A percentile compares a stretch with the other conserved stretches of the same genome.
Conservation (phyloP, 139 green algal genomes). For the Diplosphaera chodatii region DNA sequence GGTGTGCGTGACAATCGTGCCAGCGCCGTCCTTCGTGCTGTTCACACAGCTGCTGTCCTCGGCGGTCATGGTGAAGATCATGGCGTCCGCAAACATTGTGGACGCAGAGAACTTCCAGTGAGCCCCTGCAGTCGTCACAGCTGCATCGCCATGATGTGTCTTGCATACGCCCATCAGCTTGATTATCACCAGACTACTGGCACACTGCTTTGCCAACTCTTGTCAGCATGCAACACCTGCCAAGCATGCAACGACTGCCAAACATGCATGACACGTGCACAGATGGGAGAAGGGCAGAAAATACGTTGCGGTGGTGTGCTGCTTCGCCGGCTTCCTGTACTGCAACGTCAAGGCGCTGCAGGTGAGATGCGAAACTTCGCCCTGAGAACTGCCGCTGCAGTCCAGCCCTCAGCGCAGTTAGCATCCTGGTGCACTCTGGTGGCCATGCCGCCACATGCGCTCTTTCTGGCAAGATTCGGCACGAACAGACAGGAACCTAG, state of each 20-base stretch:
- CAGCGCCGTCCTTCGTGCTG: slow-evolving; percentile 45
- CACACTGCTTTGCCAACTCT: no score
- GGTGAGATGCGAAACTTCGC: background rate
- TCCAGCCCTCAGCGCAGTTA: no score
- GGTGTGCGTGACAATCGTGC: slow-evolving; percentile 28
- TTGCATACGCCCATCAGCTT: no score
- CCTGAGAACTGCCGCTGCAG: background rate
- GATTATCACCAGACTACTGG: no score
- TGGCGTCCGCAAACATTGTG: background rate
- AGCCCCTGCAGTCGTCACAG: background rate
- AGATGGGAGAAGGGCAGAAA: slow-evolving; percentile 21
- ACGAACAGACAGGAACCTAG: no score
- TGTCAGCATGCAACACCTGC: no score
- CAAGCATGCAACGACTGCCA: no score
- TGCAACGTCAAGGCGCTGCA: slow-evolving; percentile 36
- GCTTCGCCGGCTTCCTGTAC: slow-evolving; percentile 50
- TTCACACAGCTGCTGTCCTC: slow-evolving; percentile 33
- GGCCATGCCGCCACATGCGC: no score
- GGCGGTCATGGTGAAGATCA: slow-evolving; percentile 19
- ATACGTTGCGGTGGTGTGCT: slow-evolving; percentile 37
- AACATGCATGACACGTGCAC: no score
- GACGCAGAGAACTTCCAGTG: slow-evolving; percentile 1
- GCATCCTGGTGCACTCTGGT: no score
- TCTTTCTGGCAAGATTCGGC: no score
- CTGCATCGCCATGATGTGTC: no score